Percentiles rank a stretch among this genome's conserved stretches.
phyloP scores from a whole-genome alignment of 192 early-diverging fungal species.

The Lunasporangiospora selenospora region DNA sequence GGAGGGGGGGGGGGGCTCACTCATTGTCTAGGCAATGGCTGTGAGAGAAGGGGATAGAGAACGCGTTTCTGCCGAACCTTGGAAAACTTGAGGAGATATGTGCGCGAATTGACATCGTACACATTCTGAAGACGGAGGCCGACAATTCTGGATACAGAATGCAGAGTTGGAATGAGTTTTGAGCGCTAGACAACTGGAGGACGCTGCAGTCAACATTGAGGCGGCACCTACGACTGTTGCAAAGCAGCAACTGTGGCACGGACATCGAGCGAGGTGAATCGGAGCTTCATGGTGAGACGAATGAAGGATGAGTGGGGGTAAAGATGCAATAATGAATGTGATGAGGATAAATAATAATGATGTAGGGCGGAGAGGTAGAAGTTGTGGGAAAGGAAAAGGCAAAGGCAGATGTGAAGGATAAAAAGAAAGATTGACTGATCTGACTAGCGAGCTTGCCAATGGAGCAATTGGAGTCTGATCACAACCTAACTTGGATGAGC shows the following conservation, averaged over 20 bases:
- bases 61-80: too few relatives aligned
- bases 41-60: too few relatives aligned
- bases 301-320: not conserved
- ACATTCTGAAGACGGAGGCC: slow-evolving; percentile 93
- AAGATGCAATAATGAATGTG: not conserved
- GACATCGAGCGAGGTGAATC: slow-evolving; percentile 91
- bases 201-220: not conserved
- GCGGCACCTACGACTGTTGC: slow-evolving; percentile 56
- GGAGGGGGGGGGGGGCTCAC: not conserved
- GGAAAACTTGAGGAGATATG: slow-evolving; percentile 93
- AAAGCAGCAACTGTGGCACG: slow-evolving; percentile 82
- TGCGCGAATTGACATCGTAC: slow-evolving; percentile 93
- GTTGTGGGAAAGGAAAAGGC: not conserved
- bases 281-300: slow-evolving; percentile 73
- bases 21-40: too few relatives aligned
- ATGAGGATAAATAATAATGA: not conserved
- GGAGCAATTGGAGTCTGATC: not conserved
- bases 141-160: slow-evolving; percentile 57
- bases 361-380: not conserved
- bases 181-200: not conserved
- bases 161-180: not conserved
- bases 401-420: not conserved
- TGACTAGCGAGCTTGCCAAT: not conserved
- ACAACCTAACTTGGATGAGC: too few relatives aligned
- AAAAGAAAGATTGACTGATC: not conserved